Evolutionary conservation across 306 rosid genomes (phyloP), one percentile per base, ranked within the genome.

Genomic region (Rosa rugosa): DNA sequence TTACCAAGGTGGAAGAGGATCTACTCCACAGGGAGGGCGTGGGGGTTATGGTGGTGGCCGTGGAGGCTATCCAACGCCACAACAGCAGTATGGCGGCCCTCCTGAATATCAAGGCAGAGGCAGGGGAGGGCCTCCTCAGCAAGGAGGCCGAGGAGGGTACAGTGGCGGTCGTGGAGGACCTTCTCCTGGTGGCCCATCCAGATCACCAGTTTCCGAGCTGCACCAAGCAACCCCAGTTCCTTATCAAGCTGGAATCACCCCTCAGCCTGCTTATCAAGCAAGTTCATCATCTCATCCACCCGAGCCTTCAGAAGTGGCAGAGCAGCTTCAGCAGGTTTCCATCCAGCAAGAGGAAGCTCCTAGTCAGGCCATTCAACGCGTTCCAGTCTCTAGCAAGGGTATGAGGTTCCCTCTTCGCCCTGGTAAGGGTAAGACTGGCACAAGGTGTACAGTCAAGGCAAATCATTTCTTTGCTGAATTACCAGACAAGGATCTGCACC

Each of bases 381-480:
- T 85, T 11, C 88, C 86, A 0, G 92, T 91, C 0, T 83, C 97
- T 0, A 96, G 98, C 68, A 93, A 93, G 85, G 90, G 94, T 22
- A 41, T 96, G 89, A 93, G 96, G 81, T 96, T 96, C 84, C 99
- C 99, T 23, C 90, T 86, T 11, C 92, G 99, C 5, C 99, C 99
- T 8, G 99, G 98, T 18, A 96, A 85, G 88, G 99, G 99, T 53
- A 88, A 77, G 79, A 50, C 4, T 45, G 99, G 99, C 66, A 84
- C 12, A 12, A 86, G 38, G 36, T 93, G 97, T 62, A 45, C 91
- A 0, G 99, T 96, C 1, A 96, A 91, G 83, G 99, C 99, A 3
- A 96, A 96, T 49, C 98, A 96, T 75, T 96, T 96, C 90, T 91
- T 91, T 86, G 98, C 96, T 0, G 99, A 96, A 73, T 71, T 96